Conservation (phyloP, 441 rosid genomes). For the Raphanus hybrid region DNA sequence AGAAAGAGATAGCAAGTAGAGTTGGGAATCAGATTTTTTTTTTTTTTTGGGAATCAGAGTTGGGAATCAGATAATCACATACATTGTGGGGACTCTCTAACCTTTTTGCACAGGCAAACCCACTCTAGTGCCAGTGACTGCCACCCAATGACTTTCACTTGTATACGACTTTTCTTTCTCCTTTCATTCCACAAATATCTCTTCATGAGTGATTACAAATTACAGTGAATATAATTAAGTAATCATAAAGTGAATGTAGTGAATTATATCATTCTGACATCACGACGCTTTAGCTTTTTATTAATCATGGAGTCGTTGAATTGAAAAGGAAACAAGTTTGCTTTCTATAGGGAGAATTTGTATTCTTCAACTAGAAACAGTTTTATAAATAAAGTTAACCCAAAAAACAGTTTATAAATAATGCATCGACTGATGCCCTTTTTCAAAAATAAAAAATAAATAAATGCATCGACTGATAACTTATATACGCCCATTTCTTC, state of each 20-base stretch:
- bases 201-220: not conserved
- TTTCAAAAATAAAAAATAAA: too few species aligned
- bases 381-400: not conserved
- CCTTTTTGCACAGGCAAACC: constrained; percentile 25
- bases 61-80: constrained; percentile 24
- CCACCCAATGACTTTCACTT: constrained; percentile 25
- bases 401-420: too few species aligned
- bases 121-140: constrained; percentile 20
- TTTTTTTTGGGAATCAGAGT: not conserved
- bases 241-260: constrained; percentile 15
- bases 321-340: not conserved
- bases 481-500: too few species aligned
- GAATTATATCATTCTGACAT: constrained; percentile 14
- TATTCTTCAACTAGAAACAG: constrained; percentile 31
- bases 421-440: too few species aligned
- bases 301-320: constrained; percentile 13
- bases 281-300: constrained; percentile 12
- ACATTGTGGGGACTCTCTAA: not conserved
- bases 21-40: not conserved
- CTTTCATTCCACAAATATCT: not conserved
- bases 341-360: not conserved
- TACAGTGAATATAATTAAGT: not conserved
- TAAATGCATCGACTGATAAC: too few species aligned
- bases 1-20: not conserved
- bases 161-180: constrained; percentile 16